Conservation (phyloP, 140 eudicot genomes). For the Flaveria floridana region DNA sequence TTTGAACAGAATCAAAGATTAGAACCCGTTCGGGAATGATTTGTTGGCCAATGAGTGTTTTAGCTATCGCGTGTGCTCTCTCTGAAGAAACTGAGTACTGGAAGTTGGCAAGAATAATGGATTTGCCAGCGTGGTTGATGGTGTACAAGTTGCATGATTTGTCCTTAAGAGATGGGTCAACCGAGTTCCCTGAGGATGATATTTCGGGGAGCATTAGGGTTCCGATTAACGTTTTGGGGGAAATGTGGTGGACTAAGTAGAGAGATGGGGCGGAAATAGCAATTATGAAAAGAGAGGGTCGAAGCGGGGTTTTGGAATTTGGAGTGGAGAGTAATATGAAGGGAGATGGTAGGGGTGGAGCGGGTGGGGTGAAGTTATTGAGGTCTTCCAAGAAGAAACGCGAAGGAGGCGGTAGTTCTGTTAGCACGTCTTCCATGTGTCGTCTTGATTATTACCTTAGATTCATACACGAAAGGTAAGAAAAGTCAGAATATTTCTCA, state of each 20-base stretch:
- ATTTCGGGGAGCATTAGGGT: conserved; percentile 78
- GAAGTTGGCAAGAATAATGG: conserved; percentile 52
- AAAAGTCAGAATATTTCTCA: conserved; percentile 20
- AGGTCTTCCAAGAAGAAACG: conserved; percentile 88
- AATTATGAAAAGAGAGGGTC: conserved; percentile 72
- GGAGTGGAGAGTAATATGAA: conserved; percentile 54
- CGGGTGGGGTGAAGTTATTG: conserved; percentile 81
- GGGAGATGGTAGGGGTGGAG: conserved; percentile 76
- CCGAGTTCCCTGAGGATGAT: conserved; percentile 69
- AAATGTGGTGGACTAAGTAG: conserved; percentile 58
- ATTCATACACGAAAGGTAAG: conserved; percentile 6
- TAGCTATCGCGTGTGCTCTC: conserved; percentile 65
- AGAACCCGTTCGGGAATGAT: conserved; percentile 65
- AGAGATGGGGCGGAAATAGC: conserved; percentile 80
- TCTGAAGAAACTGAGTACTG: conserved; percentile 69
- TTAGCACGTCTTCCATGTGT: conserved; percentile 88
- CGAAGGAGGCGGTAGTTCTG: conserved; percentile 95
- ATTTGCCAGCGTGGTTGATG: conserved; percentile 44
- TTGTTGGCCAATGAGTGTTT: conserved; percentile 61
- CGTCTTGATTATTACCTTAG: conserved; percentile 21
- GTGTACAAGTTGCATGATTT: conserved; percentile 84
- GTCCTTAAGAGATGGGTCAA: conserved; percentile 57
- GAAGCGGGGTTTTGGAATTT: conserved; percentile 41
- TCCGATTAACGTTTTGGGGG: conserved; percentile 73
- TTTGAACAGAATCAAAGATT: conserved; percentile 74